phyloP scores from a whole-genome alignment of 2,329 filamentous ascomycete genomes.

The Ophiocordyceps polyrhachis-furcata region DNA sequence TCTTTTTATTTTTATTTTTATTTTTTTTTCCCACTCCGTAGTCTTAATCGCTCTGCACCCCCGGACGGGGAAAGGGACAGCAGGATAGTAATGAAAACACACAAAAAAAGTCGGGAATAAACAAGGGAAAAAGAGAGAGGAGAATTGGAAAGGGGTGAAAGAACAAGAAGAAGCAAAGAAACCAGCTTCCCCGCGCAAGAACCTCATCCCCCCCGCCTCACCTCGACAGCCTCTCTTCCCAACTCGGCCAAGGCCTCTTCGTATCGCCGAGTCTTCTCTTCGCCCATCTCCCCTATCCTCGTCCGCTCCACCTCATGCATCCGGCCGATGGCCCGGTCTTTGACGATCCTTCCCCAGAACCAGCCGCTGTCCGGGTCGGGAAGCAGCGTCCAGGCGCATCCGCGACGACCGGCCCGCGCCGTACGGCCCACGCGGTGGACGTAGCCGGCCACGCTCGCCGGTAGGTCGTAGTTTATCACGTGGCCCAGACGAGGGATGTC shows the following conservation, averaged over 20 bases:
- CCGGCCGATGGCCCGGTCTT: slow-evolving; percentile 29
- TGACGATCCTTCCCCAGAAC: slow-evolving; percentile 76
- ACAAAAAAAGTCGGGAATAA: too few relatives aligned
- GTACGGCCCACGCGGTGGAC: slow-evolving; percentile 86
- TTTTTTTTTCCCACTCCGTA: background rate
- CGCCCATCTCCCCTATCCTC: slow-evolving; percentile 26
- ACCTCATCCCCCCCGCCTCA: slow-evolving; percentile 9
- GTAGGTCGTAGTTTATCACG: slow-evolving; percentile 88
- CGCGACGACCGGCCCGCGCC: slow-evolving; percentile 57
- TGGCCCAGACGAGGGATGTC: slow-evolving; percentile 65
- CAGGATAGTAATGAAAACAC: background rate
- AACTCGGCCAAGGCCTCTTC: slow-evolving; percentile 41
- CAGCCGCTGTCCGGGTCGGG: slow-evolving; percentile 68
- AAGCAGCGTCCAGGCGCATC: slow-evolving; percentile 74
- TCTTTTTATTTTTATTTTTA: too few relatives aligned
- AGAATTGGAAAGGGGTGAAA: too few relatives aligned
- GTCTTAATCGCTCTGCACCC: background rate
- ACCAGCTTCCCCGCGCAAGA: background rate
- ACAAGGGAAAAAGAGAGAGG: background rate
- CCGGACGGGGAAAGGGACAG: background rate
- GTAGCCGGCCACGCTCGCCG: slow-evolving; percentile 62
- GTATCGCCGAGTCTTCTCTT: slow-evolving; percentile 27
- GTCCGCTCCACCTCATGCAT: slow-evolving; percentile 27
- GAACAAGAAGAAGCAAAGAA: background rate
- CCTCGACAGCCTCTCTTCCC: slow-evolving; percentile 35